These are phyloP conservation scores for Paecilomyces sp. DNA, from an alignment of 2,329 filamentous ascomycete genomes.

Conservation along the genomic window DNA sequence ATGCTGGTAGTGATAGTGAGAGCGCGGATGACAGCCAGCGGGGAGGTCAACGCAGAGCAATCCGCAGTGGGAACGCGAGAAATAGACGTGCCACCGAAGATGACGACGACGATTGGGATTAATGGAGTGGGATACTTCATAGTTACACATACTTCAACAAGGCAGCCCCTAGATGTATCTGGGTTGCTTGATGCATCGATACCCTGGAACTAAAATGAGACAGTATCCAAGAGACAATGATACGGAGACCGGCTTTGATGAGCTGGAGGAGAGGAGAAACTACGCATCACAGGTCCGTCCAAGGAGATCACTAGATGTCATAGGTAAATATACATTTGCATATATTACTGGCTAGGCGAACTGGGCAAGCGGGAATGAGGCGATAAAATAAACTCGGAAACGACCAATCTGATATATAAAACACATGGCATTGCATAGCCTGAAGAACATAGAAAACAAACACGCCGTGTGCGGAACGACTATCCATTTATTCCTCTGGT, in stretches of 20 bases:
- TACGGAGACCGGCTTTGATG: background rate
- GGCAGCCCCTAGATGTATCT: background rate
- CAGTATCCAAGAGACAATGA: background rate
- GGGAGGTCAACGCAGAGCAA: conserved; percentile 14
- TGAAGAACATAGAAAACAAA: background rate
- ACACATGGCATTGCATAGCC: background rate
- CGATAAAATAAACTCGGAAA: too few relatives aligned
- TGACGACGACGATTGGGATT: conserved; percentile 43
- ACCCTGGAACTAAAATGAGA: background rate
- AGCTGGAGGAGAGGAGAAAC: too few relatives aligned
- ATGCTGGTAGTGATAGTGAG: conserved; percentile 15
- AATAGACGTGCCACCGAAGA: conserved; percentile 15
- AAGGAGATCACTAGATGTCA: too few relatives aligned
- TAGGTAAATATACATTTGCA: too few relatives aligned
- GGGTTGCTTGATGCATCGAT: background rate
- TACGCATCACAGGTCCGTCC: too few relatives aligned
- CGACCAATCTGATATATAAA: too few relatives aligned
- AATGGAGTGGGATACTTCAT: conserved; percentile 10
- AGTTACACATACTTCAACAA: background rate
- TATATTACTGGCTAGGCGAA: too few relatives aligned
- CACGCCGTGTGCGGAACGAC: background rate
- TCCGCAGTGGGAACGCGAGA: conserved; percentile 24
- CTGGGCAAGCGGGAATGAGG: too few relatives aligned
- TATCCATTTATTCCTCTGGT: background rate
- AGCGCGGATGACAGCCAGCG: conserved; percentile 7